A percentile compares a stretch with the other conserved stretches of the same genome.
These are phyloP conservation scores for Globisporangium paddicum DNA, from an alignment of 352 stramenopile species.

Conservation along the genomic window DNA sequence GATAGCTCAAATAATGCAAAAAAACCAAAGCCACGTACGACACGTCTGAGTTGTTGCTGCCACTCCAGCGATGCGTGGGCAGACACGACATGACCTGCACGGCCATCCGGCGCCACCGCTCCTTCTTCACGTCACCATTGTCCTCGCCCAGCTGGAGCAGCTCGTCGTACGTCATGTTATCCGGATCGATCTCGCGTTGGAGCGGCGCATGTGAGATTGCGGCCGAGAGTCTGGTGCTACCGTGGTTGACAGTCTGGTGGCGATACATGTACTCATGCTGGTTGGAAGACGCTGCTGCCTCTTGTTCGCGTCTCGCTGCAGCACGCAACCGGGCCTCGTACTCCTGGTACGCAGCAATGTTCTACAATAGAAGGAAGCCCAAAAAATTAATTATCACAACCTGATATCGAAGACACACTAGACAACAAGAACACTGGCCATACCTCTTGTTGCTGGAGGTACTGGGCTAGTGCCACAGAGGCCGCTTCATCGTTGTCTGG, in stretches of 20 bases:
- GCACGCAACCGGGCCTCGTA: slow-evolving; percentile 38
- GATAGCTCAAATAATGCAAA: too few relatives aligned
- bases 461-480: slow-evolving; percentile 59
- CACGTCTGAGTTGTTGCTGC: slow-evolving; percentile 30
- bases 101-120: slow-evolving; percentile 60
- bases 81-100: slow-evolving; percentile 59
- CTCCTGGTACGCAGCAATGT: slow-evolving; percentile 65
- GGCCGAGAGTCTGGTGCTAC: not conserved
- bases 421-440: too few relatives aligned
- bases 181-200: slow-evolving; percentile 45
- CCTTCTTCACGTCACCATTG: slow-evolving; percentile 72
- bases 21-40: slow-evolving; percentile 40
- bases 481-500: slow-evolving; percentile 48
- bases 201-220: not conserved
- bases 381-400: too few relatives aligned
- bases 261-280: slow-evolving; percentile 5
- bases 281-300: slow-evolving; percentile 4
- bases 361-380: slow-evolving; percentile 21
- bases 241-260: not conserved
- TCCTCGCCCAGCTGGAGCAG: slow-evolving; percentile 62
- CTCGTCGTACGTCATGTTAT: slow-evolving; percentile 83
- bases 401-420: too few relatives aligned
- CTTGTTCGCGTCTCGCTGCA: slow-evolving; percentile 11
- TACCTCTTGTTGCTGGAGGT: slow-evolving; percentile 73
- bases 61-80: slow-evolving; percentile 55